A percentile compares a stretch with the other conserved stretches of the same genome.
Evolutionary conservation across 176 grass and related monocot genomes (phyloP).

Genomic region (Avena atlantica): DNA sequence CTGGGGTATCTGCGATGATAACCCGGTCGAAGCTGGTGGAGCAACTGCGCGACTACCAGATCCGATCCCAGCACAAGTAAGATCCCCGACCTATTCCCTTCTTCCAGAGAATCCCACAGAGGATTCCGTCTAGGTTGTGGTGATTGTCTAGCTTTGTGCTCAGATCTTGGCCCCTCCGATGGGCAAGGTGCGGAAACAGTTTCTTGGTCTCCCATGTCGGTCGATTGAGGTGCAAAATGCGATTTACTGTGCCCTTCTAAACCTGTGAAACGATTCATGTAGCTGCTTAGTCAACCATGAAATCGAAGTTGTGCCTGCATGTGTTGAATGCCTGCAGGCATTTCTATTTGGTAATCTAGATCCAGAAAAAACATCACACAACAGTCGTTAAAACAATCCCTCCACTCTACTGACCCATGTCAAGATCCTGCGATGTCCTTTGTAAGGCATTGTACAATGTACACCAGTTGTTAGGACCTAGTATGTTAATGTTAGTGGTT

Average conservation of each 20-base stretch:
- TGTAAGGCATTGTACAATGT: neutral
- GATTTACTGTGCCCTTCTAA: neutral
- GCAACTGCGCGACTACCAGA: conserved; percentile 97
- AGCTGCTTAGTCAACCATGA: neutral
- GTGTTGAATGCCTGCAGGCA: neutral
- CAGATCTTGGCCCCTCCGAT: conserved; percentile 40
- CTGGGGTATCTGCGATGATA: conserved; percentile 73
- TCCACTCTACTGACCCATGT: conserved; percentile 5
- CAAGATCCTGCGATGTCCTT: neutral
- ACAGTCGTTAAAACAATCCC: neutral
- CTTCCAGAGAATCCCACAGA: neutral
- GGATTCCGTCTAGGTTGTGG: conserved; percentile 16
- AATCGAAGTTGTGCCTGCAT: neutral
- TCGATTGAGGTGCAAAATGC: conserved; percentile 21
- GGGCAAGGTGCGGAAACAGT: neutral
- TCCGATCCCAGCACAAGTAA: conserved; percentile 99
- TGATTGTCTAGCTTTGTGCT: conserved; percentile 11
- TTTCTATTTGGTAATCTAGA: conserved; percentile 27
- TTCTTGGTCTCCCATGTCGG: neutral
- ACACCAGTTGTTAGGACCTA: neutral
- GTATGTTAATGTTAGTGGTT: neutral
- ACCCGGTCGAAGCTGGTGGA: conserved; percentile 99
- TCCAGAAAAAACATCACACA: neutral
- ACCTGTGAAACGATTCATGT: neutral
- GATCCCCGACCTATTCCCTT: conserved; percentile 13